A percentile compares a stretch with the other conserved stretches of the same genome.
These are phyloP conservation scores for Fraxinus albicans DNA, from an alignment of 305 asterid genomes.

Conservation along the genomic window DNA sequence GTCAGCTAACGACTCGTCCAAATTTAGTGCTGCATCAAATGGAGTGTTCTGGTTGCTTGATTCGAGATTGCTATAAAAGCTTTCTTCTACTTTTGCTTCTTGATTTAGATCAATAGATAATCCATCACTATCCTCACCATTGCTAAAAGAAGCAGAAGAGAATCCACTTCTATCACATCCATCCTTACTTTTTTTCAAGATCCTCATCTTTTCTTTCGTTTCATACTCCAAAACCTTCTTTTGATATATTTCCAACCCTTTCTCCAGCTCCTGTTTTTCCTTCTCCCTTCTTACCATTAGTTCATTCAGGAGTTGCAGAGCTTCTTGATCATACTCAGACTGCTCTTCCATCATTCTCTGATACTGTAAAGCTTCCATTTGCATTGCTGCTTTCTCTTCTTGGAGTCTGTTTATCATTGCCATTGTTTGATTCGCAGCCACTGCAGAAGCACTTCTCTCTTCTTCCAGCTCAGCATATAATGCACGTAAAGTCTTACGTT, in stretches of 20 bases:
- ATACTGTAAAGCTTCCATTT: slow-evolving; percentile 95
- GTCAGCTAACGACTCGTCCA: slow-evolving; percentile 78
- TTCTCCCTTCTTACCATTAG: slow-evolving; percentile 88
- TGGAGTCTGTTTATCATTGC: slow-evolving; percentile 94
- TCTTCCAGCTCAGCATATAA: slow-evolving; percentile 81
- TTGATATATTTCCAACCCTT: slow-evolving; percentile 52
- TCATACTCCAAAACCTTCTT: slow-evolving; percentile 71
- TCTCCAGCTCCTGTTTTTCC: slow-evolving; percentile 84
- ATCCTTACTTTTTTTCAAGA: slow-evolving; percentile 48
- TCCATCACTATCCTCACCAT: slow-evolving; percentile 77
- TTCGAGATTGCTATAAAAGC: slow-evolving; percentile 35
- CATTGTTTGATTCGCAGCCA: slow-evolving; percentile 89
- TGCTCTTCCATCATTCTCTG: slow-evolving; percentile 99
- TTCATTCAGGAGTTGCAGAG: slow-evolving; percentile 83
- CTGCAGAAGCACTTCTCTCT: slow-evolving; percentile 86
- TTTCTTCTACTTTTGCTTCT: slow-evolving; percentile 59
- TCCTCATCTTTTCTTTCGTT: slow-evolving; percentile 51
- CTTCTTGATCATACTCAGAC: slow-evolving; percentile 95
- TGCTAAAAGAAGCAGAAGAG: slow-evolving; percentile 70
- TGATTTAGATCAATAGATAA: slow-evolving; percentile 68
- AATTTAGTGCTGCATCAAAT: slow-evolving; percentile 48
- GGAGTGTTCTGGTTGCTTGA: slow-evolving; percentile 52
- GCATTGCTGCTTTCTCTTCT: slow-evolving; percentile 95
- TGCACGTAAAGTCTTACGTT: slow-evolving; percentile 64
- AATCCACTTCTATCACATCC: slow-evolving; percentile 62